Evolutionary conservation across 176 grass and related monocot genomes (phyloP).

Genomic region (Triticum urartu): DNA sequence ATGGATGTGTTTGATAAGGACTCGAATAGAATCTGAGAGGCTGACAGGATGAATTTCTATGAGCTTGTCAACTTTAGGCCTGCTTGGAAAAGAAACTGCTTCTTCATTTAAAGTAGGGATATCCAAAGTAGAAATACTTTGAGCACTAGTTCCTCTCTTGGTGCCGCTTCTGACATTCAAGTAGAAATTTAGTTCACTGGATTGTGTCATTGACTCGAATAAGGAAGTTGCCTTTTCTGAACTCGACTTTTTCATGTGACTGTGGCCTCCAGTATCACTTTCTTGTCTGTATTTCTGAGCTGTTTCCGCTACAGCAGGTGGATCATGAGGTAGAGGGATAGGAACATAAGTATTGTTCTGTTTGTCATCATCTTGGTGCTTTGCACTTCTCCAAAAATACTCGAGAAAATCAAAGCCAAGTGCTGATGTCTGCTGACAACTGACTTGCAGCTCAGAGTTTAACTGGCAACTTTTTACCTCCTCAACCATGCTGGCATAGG

Average conservation of each 20-base stretch:
- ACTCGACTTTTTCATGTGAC: constrained; percentile 17
- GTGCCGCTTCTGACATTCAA: constrained; percentile 60
- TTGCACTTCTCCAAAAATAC: constrained; percentile 44
- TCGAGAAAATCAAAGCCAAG: constrained; percentile 63
- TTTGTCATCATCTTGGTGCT: constrained; percentile 36
- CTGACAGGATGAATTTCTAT: constrained; percentile 62
- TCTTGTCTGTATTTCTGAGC: constrained; percentile 33
- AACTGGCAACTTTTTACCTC: constrained; percentile 49
- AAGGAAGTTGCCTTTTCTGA: constrained; percentile 52
- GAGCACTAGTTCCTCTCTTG: constrained; percentile 24
- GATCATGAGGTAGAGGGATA: constrained; percentile 30
- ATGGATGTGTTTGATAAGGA: constrained; percentile 48
- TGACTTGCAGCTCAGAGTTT: constrained; percentile 50
- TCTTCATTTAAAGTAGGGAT: constrained; percentile 38
- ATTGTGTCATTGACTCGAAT: constrained; percentile 54
- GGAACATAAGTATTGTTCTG: constrained; percentile 24
- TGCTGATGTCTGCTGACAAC: constrained; percentile 31
- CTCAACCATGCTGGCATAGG: constrained; percentile 53
- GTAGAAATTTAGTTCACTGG: constrained; percentile 60
- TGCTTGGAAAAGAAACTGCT: constrained; percentile 29
- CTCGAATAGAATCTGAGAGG: constrained; percentile 51
- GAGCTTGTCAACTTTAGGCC: constrained; percentile 25
- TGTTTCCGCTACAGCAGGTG: constrained; percentile 31
- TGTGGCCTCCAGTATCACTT: constrained; percentile 27
- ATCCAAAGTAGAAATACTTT: constrained; percentile 24